Evolutionary conservation across 2,329 filamentous ascomycete species (phyloP).

Genomic region (Exophiala dermatitidis): DNA sequence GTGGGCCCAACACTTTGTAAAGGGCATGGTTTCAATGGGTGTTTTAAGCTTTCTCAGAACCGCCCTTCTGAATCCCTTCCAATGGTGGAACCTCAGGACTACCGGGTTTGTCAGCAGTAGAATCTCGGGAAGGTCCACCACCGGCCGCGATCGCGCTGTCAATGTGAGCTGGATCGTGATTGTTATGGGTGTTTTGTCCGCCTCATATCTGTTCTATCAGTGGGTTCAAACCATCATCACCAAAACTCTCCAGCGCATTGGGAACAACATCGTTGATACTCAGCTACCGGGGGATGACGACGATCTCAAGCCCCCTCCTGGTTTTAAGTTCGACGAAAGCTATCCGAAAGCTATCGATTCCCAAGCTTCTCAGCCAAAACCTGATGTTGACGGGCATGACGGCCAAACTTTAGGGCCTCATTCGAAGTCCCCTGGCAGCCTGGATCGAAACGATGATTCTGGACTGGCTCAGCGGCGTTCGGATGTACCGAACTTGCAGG

Average conservation of each 20-base stretch:
- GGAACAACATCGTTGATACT: conserved; percentile 28
- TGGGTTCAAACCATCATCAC: conserved; percentile 25
- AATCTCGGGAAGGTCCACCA: conserved; percentile 30
- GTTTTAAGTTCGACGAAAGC: conserved; percentile 18
- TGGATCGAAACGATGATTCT: not conserved
- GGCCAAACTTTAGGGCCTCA: too few relatives aligned
- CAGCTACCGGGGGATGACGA: conserved; percentile 26
- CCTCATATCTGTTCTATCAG: conserved; percentile 26
- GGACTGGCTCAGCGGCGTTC: not conserved
- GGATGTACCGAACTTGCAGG: not conserved
- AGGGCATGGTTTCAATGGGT: conserved; percentile 84
- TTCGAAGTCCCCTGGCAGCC: not conserved
- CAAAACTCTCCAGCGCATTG: conserved; percentile 23
- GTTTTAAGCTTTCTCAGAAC: conserved; percentile 79
- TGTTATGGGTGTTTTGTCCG: conserved; percentile 58
- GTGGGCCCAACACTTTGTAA: conserved; percentile 79
- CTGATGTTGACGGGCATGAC: not conserved
- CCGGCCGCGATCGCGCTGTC: conserved; percentile 69
- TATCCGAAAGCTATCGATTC: not conserved
- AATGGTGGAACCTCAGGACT: conserved; percentile 67
- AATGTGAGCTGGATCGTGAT: conserved; percentile 74
- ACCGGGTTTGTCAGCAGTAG: conserved; percentile 44
- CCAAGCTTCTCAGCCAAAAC: not conserved
- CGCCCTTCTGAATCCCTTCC: conserved; percentile 62
- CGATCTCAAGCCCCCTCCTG: conserved; percentile 26